Percentiles rank a stretch among this genome's conserved stretches.
Evolutionary conservation across 441 rosid genomes (phyloP).

Genomic region (Populus hybrid): DNA sequence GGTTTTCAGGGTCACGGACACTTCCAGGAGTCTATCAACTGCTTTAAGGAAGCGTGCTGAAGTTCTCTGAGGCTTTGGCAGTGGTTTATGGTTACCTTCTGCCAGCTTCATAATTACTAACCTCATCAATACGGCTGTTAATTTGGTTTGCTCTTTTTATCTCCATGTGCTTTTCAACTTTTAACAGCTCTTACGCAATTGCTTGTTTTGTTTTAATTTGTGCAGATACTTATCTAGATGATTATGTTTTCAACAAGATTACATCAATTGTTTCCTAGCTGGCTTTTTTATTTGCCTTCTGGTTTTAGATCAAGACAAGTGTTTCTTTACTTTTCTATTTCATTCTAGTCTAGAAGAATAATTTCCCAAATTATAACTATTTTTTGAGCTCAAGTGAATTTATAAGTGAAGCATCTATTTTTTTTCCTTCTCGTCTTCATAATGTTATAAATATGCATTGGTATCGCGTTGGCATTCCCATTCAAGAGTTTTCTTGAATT

Average conservation of each 20-base stretch:
- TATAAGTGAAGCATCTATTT: background rate
- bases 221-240: background rate
- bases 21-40: background rate
- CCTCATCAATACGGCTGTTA: background rate
- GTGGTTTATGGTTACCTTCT: background rate
- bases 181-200: background rate
- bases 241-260: background rate
- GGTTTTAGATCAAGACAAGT: background rate
- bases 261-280: background rate
- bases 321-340: background rate
- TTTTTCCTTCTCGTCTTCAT: background rate
- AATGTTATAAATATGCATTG: background rate
- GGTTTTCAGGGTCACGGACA: background rate
- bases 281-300: background rate
- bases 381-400: background rate
- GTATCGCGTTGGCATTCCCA: background rate
- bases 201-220: background rate
- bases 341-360: background rate
- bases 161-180: background rate
- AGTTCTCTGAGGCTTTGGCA: background rate
- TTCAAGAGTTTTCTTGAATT: background rate
- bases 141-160: background rate
- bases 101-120: background rate
- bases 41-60: background rate
- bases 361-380: background rate